These are phyloP conservation scores for Quercus berberidifolia DNA, from an alignment of 306 rosid species.

Conservation along the genomic window DNA sequence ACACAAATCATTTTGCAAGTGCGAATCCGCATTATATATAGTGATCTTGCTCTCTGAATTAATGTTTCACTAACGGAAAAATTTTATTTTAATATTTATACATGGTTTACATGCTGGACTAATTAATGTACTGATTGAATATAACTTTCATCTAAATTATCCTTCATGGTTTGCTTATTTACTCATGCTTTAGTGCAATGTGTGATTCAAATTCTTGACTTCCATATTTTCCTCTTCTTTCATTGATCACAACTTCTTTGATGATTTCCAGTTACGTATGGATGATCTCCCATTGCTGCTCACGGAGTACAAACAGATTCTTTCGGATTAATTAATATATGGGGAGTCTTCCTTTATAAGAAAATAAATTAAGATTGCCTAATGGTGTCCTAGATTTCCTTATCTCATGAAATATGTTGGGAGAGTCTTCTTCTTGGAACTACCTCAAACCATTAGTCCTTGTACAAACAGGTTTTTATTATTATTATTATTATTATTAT, in stretches of 20 bases:
- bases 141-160: neutral
- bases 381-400: neutral
- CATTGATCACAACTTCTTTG: neutral
- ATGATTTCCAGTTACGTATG: slow-evolving; percentile 68
- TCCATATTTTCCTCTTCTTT: neutral
- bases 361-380: neutral
- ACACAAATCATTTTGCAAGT: neutral
- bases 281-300: slow-evolving; percentile 78
- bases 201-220: neutral
- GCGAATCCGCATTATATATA: neutral
- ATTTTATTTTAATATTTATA: neutral
- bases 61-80: neutral
- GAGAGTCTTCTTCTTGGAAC: neutral
- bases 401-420: neutral
- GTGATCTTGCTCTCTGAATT: neutral
- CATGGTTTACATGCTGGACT: neutral
- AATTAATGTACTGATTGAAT: neutral
- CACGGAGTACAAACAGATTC: slow-evolving; percentile 66
- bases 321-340: slow-evolving; percentile 23
- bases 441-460: neutral
- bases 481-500: no score
- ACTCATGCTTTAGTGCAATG: neutral
- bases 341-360: neutral
- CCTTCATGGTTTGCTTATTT: neutral
- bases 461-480: no score